A percentile compares a stretch with the other conserved stretches of the same genome.
Evolutionary conservation across 2,329 filamentous ascomycete genomes (phyloP).

Genomic region (Erysiphe pisi): DNA sequence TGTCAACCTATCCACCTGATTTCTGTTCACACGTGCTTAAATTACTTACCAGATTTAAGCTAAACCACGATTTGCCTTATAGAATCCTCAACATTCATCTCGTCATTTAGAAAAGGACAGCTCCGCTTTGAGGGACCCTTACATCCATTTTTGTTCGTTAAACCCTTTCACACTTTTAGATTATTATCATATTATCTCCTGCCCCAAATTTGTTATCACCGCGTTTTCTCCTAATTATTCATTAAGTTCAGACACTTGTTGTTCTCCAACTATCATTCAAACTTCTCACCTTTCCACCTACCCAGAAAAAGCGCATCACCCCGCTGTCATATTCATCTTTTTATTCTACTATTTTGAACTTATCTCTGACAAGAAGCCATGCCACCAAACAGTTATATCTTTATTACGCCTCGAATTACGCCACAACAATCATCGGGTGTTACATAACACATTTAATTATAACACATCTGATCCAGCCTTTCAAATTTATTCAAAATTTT

Average conservation of each 20-base stretch:
- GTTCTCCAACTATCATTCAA: conserved; percentile 31
- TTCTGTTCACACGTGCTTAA: neutral
- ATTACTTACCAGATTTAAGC: neutral
- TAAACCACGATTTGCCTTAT: too few species aligned
- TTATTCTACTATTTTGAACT: conserved; percentile 34
- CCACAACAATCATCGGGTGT: conserved; percentile 31
- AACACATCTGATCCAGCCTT: too few species aligned
- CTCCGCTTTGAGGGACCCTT: conserved; percentile 30
- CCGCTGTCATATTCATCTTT: conserved; percentile 30
- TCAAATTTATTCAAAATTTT: too few species aligned
- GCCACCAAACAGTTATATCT: conserved; percentile 37
- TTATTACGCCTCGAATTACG: conserved; percentile 29
- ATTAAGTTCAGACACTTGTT: conserved; percentile 33
- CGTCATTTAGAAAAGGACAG: conserved; percentile 30
- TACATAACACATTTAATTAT: conserved; percentile 33
- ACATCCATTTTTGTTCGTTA: conserved; percentile 37
- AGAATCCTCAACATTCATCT: conserved; percentile 29
- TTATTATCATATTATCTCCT: conserved; percentile 33
- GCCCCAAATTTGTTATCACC: conserved; percentile 31
- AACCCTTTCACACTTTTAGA: conserved; percentile 33
- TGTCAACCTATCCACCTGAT: neutral
- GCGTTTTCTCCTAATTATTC: conserved; percentile 35
- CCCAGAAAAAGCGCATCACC: conserved; percentile 19
- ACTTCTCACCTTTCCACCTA: conserved; percentile 31
- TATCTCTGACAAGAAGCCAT: conserved; percentile 38